These are phyloP conservation scores for Nannochloropsis gaditana DNA, from an alignment of 108 stramenopile species.

Conservation along the genomic window DNA sequence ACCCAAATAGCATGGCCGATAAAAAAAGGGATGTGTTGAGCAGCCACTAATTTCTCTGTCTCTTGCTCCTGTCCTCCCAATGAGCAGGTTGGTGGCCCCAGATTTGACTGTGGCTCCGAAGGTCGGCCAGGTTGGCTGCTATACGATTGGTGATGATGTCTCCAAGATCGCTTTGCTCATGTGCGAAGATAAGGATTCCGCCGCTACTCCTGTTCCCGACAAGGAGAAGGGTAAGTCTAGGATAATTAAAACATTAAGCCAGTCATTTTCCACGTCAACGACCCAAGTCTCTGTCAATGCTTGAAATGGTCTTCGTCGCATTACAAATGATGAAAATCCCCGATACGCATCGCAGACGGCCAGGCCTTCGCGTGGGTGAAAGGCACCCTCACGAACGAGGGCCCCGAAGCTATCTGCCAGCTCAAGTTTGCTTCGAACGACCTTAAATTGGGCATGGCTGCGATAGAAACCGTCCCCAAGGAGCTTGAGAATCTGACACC, in stretches of 20 bases:
- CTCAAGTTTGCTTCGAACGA: neutral
- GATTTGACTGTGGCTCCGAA: neutral
- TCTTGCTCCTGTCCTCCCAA: neutral
- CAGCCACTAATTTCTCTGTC: neutral
- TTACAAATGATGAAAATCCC: too few species aligned
- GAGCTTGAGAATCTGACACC: neutral
- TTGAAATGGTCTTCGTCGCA: too few species aligned
- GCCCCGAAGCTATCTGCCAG: conserved; percentile 15
- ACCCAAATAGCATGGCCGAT: neutral
- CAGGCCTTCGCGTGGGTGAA: neutral
- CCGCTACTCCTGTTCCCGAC: neutral
- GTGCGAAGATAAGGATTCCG: conserved; percentile 9
- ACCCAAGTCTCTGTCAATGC: too few species aligned
- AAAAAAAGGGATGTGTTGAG: neutral
- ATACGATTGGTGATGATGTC: neutral
- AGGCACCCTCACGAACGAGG: conserved; percentile 2
- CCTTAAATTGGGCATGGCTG: neutral
- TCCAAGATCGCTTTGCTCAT: neutral
- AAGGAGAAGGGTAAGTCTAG: neutral
- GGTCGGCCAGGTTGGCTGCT: neutral
- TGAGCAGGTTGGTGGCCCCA: neutral
- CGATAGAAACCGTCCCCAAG: neutral
- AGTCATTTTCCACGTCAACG: neutral
- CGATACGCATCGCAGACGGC: neutral
- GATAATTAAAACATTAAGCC: neutral